Base-by-base conservation (phyloP, 768 basidiomycete species). In the Chiua virens region DNA sequence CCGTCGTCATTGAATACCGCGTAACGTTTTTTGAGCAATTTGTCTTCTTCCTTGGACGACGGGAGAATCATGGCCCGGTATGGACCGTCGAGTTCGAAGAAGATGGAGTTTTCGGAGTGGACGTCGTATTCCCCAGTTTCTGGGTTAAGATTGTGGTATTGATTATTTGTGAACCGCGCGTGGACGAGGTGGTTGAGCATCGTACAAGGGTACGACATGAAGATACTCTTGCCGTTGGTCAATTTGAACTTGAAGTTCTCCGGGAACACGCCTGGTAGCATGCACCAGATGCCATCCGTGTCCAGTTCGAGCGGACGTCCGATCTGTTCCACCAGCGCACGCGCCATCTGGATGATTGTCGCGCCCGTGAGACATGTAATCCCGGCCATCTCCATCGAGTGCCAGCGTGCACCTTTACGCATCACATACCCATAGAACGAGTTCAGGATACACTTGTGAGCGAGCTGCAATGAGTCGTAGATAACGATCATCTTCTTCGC, bases 301-400 rank as follows among this genome's bases (percentile, higher is more conserved):
- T 99, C 97, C 58, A 99, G 73, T 65, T 99, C 97, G 45, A 99
- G 83, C 1, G 97, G 97, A 8, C 97, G 85, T 4, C 97, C 97
- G 48, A 99, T 94, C 71, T 97, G 92, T 61, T 99, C 97, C 20
- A 99, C 97, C 27, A 98, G 79, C 51, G 94, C 87, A 34, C 97
- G 84, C 14, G 97, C 96, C 92, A 99, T 95, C 68, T 99, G 96
- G 59, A 99, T 98, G 73, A 99, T 98, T 7, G 84, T 91, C 18
- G 97, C 94, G 36, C 97, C 97, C 0, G 97, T 98, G 46, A 98
- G 75, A 72, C 97, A 99, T 11, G 97, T 98, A 55, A 99, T 98
- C 8, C 97, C 97, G 1, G 97, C 97, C 97, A 99, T 99, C 75
- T 99, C 97, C 97, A 99, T 98, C 25, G 96, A 98, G 69, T 98